Base-by-base conservation (phyloP, 176 grass and related monocot species). In the Avena atlantica region DNA sequence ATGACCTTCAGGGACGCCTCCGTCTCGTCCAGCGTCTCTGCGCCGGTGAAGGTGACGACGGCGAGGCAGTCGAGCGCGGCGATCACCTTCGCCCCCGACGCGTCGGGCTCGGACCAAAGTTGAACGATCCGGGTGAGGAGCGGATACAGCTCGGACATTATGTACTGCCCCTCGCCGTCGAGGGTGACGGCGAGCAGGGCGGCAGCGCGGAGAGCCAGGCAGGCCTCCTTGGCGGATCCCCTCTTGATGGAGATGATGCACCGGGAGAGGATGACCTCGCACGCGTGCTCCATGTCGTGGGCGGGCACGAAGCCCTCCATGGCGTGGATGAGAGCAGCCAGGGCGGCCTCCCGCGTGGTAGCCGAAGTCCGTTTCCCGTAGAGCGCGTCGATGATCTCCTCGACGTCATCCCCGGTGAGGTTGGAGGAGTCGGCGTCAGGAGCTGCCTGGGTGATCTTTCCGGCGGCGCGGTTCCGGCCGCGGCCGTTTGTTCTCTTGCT, bases 1-100 rank as follows among this genome's bases (percentile, higher is more conserved):
- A 98, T 95, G 73, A 89, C 88, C 80, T 93, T 93, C 80, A 98
- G 88, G 59, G 87, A 86, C 50, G 42, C 42, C 68, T 98, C 93
- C 78, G 87, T 98, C 87, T 95, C 93, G 47, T 83, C 78, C 80
- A 89, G 82, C 90, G 95, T 91, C 87, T 87, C 90, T 27, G 89
- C 93, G 2, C 95, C 93, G 68, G 93, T 78, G 85, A 98, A 98
- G 49, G 95, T 93, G 29, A 93, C 51, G 14, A 93, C 52, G 77
- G 95, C 89, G 37, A 98, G 86, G 81, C 95, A 95, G 74, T 98
- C 93, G 56, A 95, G 62, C 25, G 91, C 95, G 20, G 85, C 86
- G 60, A 88, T 80, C 74, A 92, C 92, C 86, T 91, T 98, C 23
- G 86, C 69, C 25, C 24, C 63, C 53, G 53, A 57, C 53, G 53